Evolutionary conservation across 768 basidiomycete genomes (phyloP), one percentile per base, ranked within the genome.

Genomic region (Phaeotremella skinneri): DNA sequence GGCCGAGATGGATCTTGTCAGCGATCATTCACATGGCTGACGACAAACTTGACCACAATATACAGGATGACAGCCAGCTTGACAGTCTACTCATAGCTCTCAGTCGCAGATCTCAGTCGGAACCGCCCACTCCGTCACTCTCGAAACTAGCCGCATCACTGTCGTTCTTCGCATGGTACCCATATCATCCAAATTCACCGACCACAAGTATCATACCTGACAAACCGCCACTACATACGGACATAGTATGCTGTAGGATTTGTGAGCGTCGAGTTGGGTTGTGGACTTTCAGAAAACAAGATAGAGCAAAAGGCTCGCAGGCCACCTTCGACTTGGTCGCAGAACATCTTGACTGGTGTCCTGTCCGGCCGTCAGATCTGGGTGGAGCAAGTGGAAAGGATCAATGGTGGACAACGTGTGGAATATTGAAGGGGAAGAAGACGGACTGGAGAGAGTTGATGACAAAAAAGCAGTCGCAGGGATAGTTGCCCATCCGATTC

Each of bases 331-430:
- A 73, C 59, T 23, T 70, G 30, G 50, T 64, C 2, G 51, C 54
- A 13, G 71, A 69, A 41, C 71, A 73, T 63, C 51, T 64, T 4
- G 55, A 30, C 5, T 73, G 71, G 71, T 73, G 71, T 66, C 71
- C 71, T 41, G 30, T 60, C 13, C 29, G 48, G 49, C n/a, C 32
- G 3, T 17, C 20, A 29, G 23, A 30, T n/a, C 52, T 23, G 16
- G 37, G 29, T 39, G 31, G 25, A 21, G 50, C 9, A 4, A 57
- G n/a, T n/a, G n/a, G n/a, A n/a, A n/a, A n/a, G n/a, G 43, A 49
- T 14, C 16, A 21, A n/a, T 70, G 68, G 63, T 69, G 66, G 65
- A 48, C 61, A 17, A 52, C 39, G 45, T 11, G 32, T 49, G 34
- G 23, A 16, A 14, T 64, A 26, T 32, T 63, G 43, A 51, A 43